Percentiles rank a stretch among this genome's conserved stretches.
phyloP scores from a whole-genome alignment of 2,329 filamentous ascomycete species.

The Didymosphaeria variabile region DNA sequence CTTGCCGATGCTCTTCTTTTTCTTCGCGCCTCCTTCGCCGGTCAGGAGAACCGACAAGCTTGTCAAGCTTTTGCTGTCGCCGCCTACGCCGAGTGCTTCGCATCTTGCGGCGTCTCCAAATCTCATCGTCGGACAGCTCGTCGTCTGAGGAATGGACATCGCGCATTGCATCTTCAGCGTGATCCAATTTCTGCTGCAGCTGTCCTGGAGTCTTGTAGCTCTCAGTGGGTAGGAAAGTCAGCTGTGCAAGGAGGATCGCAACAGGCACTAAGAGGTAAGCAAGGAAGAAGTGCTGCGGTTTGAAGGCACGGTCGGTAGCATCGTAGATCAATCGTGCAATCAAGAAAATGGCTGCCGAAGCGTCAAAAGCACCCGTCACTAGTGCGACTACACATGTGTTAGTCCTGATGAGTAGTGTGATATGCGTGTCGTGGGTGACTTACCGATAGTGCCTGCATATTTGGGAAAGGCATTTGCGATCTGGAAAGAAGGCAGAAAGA shows the following conservation, averaged over 20 bases:
- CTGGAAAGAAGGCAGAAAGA: slow-evolving; percentile 85
- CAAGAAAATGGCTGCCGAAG: slow-evolving; percentile 80
- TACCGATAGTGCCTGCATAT: slow-evolving; percentile 74
- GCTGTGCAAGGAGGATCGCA: slow-evolving; percentile 71
- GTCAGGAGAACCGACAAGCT: slow-evolving; percentile 72
- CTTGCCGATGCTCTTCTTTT: slow-evolving; percentile 71
- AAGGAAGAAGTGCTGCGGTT: slow-evolving; percentile 74
- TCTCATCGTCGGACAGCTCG: slow-evolving; percentile 59
- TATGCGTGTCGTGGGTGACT: background rate
- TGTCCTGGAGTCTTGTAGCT: slow-evolving; percentile 75
- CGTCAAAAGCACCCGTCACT: slow-evolving; percentile 83
- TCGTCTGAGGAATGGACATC: slow-evolving; percentile 65
- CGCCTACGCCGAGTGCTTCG: slow-evolving; percentile 59
- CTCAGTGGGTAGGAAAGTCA: slow-evolving; percentile 75
- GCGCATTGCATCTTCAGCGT: slow-evolving; percentile 40
- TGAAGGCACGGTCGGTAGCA: slow-evolving; percentile 64
- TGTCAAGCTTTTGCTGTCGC: slow-evolving; percentile 73
- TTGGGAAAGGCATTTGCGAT: slow-evolving; percentile 84
- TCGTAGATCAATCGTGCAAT: slow-evolving; percentile 77
- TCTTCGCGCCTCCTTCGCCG: slow-evolving; percentile 69
- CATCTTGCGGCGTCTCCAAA: slow-evolving; percentile 53
- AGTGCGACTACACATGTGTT: slow-evolving; percentile 64
- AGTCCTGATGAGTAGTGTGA: background rate
- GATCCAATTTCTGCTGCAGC: slow-evolving; percentile 47
- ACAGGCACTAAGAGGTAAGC: slow-evolving; percentile 75